Percentiles rank a stretch among this genome's conserved stretches.
Conservation (phyloP, 73 alveolate species). For the Tetrahymena borealis region DNA sequence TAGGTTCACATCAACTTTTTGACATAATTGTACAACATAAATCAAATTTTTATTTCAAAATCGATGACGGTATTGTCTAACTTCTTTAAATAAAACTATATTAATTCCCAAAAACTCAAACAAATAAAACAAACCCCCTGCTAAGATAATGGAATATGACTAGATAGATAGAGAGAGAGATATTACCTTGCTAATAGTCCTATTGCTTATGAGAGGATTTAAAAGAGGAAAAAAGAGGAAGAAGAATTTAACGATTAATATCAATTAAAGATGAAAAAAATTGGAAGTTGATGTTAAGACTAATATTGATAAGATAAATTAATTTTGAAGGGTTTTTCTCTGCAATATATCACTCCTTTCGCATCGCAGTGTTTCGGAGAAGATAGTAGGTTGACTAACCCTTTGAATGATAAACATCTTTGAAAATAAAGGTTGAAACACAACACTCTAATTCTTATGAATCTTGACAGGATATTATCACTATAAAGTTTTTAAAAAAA, state of each 20-base stretch:
- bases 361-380: slow-evolving; percentile 2
- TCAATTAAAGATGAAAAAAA: too few relatives aligned
- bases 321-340: not conserved
- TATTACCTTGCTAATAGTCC: too few relatives aligned
- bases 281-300: too few relatives aligned
- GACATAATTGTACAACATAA: not conserved
- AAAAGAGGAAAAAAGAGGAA: not conserved
- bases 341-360: not conserved
- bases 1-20: not conserved
- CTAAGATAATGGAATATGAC: not conserved
- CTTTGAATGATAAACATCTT: not conserved
- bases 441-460: not conserved
- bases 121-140: not conserved
- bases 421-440: not conserved
- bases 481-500: not conserved
- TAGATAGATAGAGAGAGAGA: not conserved
- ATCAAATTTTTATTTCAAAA: not conserved
- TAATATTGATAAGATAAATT: not conserved
- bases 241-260: too few relatives aligned
- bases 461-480: not conserved
- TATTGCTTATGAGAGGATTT: not conserved
- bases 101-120: not conserved
- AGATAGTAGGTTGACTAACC: not conserved
- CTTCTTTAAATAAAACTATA: not conserved
- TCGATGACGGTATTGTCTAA: not conserved